phyloP scores from a whole-genome alignment of 148 eudicot genomes.

The Fagopyrum esculentum region DNA sequence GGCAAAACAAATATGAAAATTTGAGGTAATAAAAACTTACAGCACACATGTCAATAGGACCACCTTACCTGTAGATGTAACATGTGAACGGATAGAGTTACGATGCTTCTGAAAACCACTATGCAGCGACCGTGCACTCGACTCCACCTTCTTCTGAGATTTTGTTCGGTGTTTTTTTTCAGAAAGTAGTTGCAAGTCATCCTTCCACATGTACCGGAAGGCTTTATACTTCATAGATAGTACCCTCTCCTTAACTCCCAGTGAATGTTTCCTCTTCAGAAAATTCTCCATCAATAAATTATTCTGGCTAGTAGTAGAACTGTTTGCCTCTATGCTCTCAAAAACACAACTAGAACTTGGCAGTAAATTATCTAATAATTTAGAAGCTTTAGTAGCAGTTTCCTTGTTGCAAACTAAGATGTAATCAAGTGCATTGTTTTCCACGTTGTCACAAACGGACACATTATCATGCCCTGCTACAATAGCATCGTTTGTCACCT shows the following conservation, averaged over 20 bases:
- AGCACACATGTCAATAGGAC: neutral
- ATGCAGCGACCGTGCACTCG: conserved; percentile 28
- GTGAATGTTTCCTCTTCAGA: conserved; percentile 40
- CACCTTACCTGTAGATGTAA: conserved; percentile 50
- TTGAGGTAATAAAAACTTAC: neutral
- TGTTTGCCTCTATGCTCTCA: conserved; percentile 12
- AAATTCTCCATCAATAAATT: conserved; percentile 38
- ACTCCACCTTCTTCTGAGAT: conserved; percentile 57
- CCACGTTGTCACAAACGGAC: conserved; percentile 15
- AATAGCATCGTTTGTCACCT: neutral
- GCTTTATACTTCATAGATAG: conserved; percentile 61
- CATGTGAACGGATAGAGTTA: conserved; percentile 43
- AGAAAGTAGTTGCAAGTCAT: conserved; percentile 53
- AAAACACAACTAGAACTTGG: conserved; percentile 25
- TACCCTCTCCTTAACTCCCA: conserved; percentile 60
- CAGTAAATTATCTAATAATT: conserved; percentile 42
- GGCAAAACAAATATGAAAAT: neutral
- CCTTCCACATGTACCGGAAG: conserved; percentile 69
- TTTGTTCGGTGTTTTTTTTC: conserved; percentile 40
- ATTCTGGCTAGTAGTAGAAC: conserved; percentile 20
- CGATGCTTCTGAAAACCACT: conserved; percentile 52
- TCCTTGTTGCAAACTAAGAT: conserved; percentile 57
- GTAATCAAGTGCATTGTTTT: conserved; percentile 24
- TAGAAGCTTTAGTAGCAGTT: conserved; percentile 44
- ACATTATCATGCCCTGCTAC: neutral